A percentile compares a stretch with the other conserved stretches of the same genome.
phyloP scores from a whole-genome alignment of 1,139 yeast species.

The Saccharomycopsis crataegensis region DNA sequence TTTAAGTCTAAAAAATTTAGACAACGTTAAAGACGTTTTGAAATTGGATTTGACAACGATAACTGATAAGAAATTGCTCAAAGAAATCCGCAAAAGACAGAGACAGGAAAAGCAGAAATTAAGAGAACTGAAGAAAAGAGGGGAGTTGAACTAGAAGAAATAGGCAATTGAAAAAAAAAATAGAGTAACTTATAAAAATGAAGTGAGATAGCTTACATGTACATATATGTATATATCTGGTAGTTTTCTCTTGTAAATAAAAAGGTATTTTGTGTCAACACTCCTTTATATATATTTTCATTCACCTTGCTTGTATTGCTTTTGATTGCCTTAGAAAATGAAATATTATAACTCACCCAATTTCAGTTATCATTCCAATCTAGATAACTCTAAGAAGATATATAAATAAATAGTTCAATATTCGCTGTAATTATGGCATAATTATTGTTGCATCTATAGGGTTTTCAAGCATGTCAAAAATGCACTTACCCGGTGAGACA shows the following conservation, averaged over 20 bases:
- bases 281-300: too few species aligned
- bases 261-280: neutral
- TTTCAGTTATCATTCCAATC: too few species aligned
- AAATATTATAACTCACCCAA: too few species aligned
- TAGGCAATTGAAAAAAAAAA: neutral
- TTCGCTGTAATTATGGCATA: too few species aligned
- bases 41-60: constrained; percentile 9
- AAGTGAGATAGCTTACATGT: neutral
- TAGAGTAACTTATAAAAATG: neutral
- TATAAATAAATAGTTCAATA: too few species aligned
- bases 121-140: constrained; percentile 12
- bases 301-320: too few species aligned
- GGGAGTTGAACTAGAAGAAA: neutral
- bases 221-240: neutral
- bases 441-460: too few species aligned
- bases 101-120: constrained; percentile 14
- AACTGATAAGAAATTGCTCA: constrained; percentile 14
- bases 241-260: neutral
- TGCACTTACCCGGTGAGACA: too few species aligned
- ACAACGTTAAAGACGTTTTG: constrained; percentile 6
- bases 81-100: constrained; percentile 16
- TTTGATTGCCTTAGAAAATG: too few species aligned
- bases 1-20: constrained; percentile 6
- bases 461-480: too few species aligned
- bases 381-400: too few species aligned